Base-by-base conservation (phyloP, 225 moss, liverwort and hornwort species). In the Neckera pumila region DNA sequence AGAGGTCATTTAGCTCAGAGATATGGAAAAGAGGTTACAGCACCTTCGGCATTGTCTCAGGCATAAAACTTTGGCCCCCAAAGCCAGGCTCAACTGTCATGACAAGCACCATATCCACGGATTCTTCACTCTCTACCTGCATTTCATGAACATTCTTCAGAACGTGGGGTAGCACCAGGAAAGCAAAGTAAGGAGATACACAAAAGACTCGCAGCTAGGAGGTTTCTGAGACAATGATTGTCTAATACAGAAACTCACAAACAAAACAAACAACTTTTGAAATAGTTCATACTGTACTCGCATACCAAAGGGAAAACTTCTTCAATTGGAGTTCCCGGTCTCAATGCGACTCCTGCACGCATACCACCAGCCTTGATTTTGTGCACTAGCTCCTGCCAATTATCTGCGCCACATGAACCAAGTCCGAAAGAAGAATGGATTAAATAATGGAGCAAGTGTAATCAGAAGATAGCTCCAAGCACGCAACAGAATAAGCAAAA, bases 51-150 rank as follows among this genome's bases (percentile, higher is more conserved):
- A 98, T 98, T 85, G 96, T 98, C 82, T 94, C 93, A 14, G 94
- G 95, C 97, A 98, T 97, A 87, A 98, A 98, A 83, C 96, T 95
- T 87, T 98, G 98, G 78, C 98, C 98, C 33, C 98, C 98, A 87
- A 97, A 98, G 21, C 98, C 98, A 90, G 97, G 98, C 89, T 98
- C 96, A 75, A 98, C 98, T 31, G 98, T 98, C 98, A 98, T 98
- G 88, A 98, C 95, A 59, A 98, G 92, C 81, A 98, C 97, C 98
- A 98, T 97, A 84, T 98, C 98, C 84, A 97, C 95, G 15, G 90
- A 92, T 78, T 96, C 96, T 85, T 93, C 81, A 78, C 92, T 93
- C 90, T 96, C 96, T 63, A 97, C 91, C 98, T 97, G 92, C 76
- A 89, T 71, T 79, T 36, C 83, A 76, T 56, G 60, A 86, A 43